Conservation (phyloP, 208 protist genomes). For the Crithidia bombi region DNA sequence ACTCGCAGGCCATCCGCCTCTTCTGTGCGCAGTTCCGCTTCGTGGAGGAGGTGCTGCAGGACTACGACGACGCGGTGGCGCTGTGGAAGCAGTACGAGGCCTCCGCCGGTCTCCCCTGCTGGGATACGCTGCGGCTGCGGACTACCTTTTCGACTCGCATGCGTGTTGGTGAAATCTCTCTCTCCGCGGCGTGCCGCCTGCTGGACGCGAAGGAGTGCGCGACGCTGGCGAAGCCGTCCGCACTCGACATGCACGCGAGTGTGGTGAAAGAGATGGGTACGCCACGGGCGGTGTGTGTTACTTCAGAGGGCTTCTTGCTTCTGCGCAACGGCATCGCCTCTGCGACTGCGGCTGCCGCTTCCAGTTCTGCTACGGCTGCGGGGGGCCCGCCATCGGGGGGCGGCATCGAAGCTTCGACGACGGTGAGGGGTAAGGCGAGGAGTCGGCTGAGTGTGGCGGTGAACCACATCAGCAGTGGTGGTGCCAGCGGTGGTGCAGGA, state of each 20-base stretch:
- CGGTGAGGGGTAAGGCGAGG: neutral
- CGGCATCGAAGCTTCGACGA: neutral
- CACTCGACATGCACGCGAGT: slow-evolving; percentile 14
- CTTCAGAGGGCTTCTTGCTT: slow-evolving; percentile 41
- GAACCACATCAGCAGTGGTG: slow-evolving; percentile 22
- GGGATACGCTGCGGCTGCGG: slow-evolving; percentile 38
- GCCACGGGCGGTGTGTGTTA: slow-evolving; percentile 38
- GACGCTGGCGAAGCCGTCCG: slow-evolving; percentile 24
- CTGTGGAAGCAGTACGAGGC: slow-evolving; percentile 31
- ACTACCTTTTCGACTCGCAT: slow-evolving; percentile 14
- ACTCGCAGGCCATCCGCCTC: slow-evolving; percentile 14
- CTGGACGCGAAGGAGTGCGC: slow-evolving; percentile 42
- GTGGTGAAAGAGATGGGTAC: slow-evolving; percentile 20
- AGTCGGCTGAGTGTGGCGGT: slow-evolving; percentile 13
- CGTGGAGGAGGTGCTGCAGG: slow-evolving; percentile 62
- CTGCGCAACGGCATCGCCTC: slow-evolving; percentile 33
- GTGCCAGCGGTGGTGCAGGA: neutral
- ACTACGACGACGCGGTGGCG: slow-evolving; percentile 57
- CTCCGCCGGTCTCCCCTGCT: neutral
- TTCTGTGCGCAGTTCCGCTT: slow-evolving; percentile 58
- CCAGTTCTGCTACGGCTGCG: neutral
- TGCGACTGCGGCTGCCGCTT: neutral
- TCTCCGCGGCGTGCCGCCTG: slow-evolving; percentile 41
- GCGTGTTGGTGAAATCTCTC: slow-evolving; percentile 32
- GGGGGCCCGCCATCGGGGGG: neutral